Evolutionary conservation across 176 grass and related monocot genomes (phyloP).

Genomic region (Ananas comosus): DNA sequence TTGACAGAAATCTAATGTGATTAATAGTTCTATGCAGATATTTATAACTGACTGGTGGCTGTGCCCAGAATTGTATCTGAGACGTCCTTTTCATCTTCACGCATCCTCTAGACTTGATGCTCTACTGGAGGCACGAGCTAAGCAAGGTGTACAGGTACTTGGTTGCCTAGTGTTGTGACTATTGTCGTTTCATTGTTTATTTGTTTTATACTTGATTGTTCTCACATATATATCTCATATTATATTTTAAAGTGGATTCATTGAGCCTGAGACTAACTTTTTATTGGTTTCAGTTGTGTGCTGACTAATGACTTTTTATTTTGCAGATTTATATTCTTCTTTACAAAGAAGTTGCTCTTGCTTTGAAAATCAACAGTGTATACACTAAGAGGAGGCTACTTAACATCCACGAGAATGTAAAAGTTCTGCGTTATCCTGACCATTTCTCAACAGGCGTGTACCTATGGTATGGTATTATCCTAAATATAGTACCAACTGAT

Average conservation of each 20-base stretch:
- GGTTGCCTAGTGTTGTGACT: conserved; percentile 1
- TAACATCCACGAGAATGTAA: conserved; percentile 79
- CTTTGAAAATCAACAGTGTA: conserved; percentile 83
- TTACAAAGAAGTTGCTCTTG: conserved; percentile 76
- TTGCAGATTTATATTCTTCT: conserved; percentile 84
- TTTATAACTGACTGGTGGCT: conserved; percentile 93
- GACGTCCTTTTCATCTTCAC: conserved; percentile 52
- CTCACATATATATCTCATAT: neutral
- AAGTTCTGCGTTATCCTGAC: conserved; percentile 86
- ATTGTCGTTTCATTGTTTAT: neutral
- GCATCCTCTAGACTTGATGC: conserved; percentile 62
- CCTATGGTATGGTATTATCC: conserved; percentile 39
- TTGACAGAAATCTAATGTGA: conserved; percentile 18
- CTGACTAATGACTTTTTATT: neutral
- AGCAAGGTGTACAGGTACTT: conserved; percentile 77
- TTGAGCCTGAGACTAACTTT: neutral
- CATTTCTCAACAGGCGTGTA: conserved; percentile 79
- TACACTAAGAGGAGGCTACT: conserved; percentile 65
- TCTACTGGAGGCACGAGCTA: conserved; percentile 62
- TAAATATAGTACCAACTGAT: conserved; percentile 6
- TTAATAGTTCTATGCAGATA: conserved; percentile 49
- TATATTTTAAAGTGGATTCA: neutral
- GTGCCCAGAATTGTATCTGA: conserved; percentile 76
- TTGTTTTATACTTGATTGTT: neutral
- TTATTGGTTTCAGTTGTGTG: neutral